Conservation (phyloP, 2,329 filamentous ascomycete genomes). For the Colletotrichum sp. region DNA sequence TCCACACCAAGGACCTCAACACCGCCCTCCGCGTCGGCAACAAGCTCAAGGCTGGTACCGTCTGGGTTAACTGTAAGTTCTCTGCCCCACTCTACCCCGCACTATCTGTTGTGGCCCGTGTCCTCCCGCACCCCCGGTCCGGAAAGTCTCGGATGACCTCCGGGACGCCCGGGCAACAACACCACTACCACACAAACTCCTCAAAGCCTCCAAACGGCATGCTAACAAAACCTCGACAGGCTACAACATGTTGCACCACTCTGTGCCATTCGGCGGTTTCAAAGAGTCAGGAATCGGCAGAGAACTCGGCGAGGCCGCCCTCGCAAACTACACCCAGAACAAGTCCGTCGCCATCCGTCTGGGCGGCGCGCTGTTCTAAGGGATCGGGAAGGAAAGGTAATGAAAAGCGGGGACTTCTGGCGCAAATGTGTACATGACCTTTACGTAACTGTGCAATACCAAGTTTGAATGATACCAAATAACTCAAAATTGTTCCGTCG, state of each 20-base stretch:
- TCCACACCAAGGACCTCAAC: constrained; percentile 84
- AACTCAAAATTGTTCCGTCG: background rate
- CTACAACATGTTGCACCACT: constrained; percentile 76
- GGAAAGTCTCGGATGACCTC: background rate
- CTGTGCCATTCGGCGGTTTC: constrained; percentile 74
- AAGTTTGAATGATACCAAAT: constrained; percentile 18
- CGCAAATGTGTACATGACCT: constrained; percentile 22
- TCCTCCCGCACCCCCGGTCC: background rate
- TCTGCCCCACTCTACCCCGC: constrained; percentile 34
- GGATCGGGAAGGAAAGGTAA: background rate
- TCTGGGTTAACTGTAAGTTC: constrained; percentile 56
- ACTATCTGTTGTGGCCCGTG: background rate
- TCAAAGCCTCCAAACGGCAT: background rate
- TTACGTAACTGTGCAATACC: constrained; percentile 16
- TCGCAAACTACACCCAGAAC: constrained; percentile 71
- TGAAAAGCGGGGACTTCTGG: constrained; percentile 9
- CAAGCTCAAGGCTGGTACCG: constrained; percentile 71
- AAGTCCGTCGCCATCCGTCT: constrained; percentile 69
- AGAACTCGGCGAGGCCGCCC: constrained; percentile 73
- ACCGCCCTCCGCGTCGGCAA: constrained; percentile 83
- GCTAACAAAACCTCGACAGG: constrained; percentile 15
- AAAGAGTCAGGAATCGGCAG: constrained; percentile 81
- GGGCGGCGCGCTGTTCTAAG: constrained; percentile 46
- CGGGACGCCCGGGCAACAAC: accelerated
- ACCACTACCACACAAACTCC: background rate